Evolutionary conservation across 768 basidiomycete species (phyloP).

Genomic region (Hydnum rufescens): DNA sequence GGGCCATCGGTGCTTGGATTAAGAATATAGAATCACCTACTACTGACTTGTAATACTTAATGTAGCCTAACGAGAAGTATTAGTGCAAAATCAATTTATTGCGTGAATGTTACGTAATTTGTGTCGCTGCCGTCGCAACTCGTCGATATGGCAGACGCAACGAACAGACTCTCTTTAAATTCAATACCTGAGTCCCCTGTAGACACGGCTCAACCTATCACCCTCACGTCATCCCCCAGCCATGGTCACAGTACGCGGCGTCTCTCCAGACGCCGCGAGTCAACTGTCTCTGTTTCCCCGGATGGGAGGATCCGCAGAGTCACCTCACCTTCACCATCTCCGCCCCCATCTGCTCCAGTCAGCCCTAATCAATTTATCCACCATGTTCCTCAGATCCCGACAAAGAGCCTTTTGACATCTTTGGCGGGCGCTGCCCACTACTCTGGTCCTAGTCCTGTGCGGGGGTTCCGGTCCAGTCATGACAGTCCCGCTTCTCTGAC

Average conservation of each 20-base stretch:
- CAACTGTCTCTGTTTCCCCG: background rate
- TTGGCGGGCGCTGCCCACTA: background rate
- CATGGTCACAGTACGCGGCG: background rate
- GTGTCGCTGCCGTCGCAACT: too few species aligned
- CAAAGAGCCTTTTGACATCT: background rate
- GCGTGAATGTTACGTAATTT: too few species aligned
- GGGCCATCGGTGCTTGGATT: constrained; percentile 93
- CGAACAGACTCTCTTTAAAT: too few species aligned
- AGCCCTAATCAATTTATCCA: too few species aligned
- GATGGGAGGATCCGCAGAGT: background rate
- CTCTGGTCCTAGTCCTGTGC: background rate
- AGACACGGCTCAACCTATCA: background rate
- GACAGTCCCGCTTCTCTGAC: background rate
- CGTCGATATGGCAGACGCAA: too few species aligned
- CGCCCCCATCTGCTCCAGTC: too few species aligned
- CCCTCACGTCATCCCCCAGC: background rate
- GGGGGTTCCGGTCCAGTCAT: background rate
- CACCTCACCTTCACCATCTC: background rate
- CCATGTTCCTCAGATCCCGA: background rate
- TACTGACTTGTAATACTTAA: too few species aligned
- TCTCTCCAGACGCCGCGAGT: background rate
- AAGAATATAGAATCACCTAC: constrained; percentile 88
- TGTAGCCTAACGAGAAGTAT: too few species aligned
- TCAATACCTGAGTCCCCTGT: too few species aligned
- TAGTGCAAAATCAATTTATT: too few species aligned